These are phyloP conservation scores for Daphne laureola DNA, from an alignment of 441 rosid genomes.

Conservation along the genomic window DNA sequence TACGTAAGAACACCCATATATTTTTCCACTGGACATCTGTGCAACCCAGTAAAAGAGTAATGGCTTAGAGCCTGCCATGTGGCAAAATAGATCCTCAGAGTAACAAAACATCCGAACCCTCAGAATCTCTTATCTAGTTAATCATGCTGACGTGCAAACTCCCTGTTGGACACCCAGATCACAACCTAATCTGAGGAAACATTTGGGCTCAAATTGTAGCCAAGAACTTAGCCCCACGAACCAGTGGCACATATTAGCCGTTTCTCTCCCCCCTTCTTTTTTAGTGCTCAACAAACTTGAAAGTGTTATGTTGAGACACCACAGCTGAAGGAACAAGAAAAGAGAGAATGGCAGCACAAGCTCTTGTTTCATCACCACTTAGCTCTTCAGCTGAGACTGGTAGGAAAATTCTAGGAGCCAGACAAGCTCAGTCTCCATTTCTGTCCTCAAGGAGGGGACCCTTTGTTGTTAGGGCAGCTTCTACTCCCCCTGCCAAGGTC, in stretches of 20 bases:
- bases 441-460: constrained; percentile 48
- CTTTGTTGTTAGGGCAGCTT: constrained; percentile 61
- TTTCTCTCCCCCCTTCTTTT: constrained; percentile 7
- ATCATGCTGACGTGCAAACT: constrained; percentile 38
- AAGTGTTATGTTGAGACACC: neutral
- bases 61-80: constrained; percentile 31
- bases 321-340: neutral
- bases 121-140: constrained; percentile 48
- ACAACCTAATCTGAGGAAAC: constrained; percentile 37
- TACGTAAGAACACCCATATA: neutral
- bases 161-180: constrained; percentile 63
- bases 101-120: neutral
- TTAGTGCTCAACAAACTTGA: no score
- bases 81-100: constrained; percentile 8
- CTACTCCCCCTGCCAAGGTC: constrained; percentile 95
- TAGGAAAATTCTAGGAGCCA: constrained; percentile 56
- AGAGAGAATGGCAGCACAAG: constrained; percentile 68
- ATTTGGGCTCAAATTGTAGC: constrained; percentile 12
- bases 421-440: constrained; percentile 25
- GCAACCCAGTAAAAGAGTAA: neutral
- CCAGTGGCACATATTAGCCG: constrained; percentile 19
- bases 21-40: constrained; percentile 1
- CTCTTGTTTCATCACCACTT: constrained; percentile 76
- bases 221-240: constrained; percentile 30
- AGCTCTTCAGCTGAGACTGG: constrained; percentile 68